Base-by-base conservation (phyloP, 1,284 basidiomycete species). In the Heliocybe sulcata region DNA sequence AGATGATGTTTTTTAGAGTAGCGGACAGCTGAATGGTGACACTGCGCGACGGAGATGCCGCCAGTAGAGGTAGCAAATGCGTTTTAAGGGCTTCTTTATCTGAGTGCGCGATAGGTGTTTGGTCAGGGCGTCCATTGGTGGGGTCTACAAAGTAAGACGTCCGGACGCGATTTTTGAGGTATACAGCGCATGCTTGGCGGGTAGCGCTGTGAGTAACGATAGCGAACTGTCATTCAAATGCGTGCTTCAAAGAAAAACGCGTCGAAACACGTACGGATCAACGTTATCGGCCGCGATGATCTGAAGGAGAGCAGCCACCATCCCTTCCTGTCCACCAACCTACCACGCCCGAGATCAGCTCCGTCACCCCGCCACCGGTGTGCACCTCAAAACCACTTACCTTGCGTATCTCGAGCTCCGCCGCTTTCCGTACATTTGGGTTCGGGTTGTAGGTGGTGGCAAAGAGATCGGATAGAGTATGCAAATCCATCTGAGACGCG, bases 101-200 rank as follows among this genome's bases (percentile, higher is more conserved):
- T 0, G 84, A 79, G 27, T 69, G 65, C 1, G 80, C 70, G 66
- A 94, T 85, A 51, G 81, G 75, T 26, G 70, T 67, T 49, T 80
- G 78, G 64, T 89, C 86, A 0, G 82, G 74, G 38, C 82, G 77
- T 49, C 76, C 67, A 26, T 64, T 63, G 14, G 70, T 59, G 10
- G 70, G 58, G 54, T 82, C 81, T 59, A 82, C 63, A 56, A 74
- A 67, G 64, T 89, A 91, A 16, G 77, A 77, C 2, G 75, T 75
- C 58, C 80, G 79, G 53, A 91, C 83, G 64, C 90, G 85, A 69
- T 94, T 94, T 72, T 94, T 94, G 62, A 94, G 76, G 77, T 86
- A 94, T 22, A 94, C 87, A 12, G 85, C 78, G 58, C 86, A 85
- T 0, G 91, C 85, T 64, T 91, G 89, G 51, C 88, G 87, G 52